phyloP scores from a whole-genome alignment of 139 green algal species.

The Closterium sp. region DNA sequence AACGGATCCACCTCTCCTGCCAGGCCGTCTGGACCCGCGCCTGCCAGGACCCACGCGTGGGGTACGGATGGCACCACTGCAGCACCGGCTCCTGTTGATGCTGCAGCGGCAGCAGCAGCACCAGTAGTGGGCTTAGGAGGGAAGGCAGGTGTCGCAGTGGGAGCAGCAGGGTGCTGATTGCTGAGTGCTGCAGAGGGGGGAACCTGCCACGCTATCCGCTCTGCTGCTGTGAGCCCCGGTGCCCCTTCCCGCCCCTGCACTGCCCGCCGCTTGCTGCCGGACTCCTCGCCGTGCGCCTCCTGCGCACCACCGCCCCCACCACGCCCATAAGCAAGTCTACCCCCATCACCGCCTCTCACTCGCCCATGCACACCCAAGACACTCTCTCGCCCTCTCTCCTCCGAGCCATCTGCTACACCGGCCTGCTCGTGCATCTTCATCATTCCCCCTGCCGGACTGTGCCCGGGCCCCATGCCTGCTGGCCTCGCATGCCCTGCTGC shows the following conservation, averaged over 20 bases:
- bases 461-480: background rate
- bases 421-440: background rate
- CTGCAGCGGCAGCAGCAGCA: background rate
- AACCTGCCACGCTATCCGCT: background rate
- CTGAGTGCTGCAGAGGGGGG: background rate
- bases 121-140: background rate
- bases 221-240: background rate
- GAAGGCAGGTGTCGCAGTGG: background rate
- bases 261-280: background rate
- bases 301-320: no score
- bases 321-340: no score
- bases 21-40: background rate
- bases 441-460: background rate
- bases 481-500: no score
- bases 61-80: no score
- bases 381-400: background rate
- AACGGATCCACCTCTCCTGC: background rate
- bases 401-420: background rate
- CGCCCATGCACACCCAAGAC: no score
- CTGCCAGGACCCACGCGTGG: background rate
- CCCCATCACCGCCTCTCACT: background rate
- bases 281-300: no score
- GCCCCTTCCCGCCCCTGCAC: background rate
- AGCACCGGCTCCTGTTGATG: background rate
- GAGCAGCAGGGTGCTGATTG: background rate